Evolutionary conservation across 768 basidiomycete species (phyloP), one percentile per base, ranked within the genome.

Genomic region (Hebeloma cylindrosporum): DNA sequence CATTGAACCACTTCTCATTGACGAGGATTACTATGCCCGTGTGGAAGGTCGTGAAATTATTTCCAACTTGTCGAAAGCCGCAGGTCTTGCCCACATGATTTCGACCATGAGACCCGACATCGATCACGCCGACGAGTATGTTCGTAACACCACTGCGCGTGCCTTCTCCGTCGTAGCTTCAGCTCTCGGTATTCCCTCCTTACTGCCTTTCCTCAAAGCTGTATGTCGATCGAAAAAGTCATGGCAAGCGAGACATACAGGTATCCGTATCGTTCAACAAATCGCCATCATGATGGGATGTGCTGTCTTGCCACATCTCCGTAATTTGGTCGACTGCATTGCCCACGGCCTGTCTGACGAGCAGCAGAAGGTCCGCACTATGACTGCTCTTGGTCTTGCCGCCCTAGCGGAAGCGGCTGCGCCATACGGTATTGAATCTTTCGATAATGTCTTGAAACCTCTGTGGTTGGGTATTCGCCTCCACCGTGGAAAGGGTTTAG

Each of bases 201-300:
- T 98, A 18, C 85, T 99, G 3, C 96, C 96, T 39, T 99, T 99
- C 82, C 75, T 99, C 50, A 95, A 95, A 69, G 95, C 96, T 26
- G 94, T 99, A 45, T 98, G 96, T 70, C 85, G 93, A 35, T 94
- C 91, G 46, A 98, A 98, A 69, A 99, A 99, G 70, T 98, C 94
- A 7, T 99, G 96, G 96, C 96, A 99, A 67, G 96, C 96, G 7
- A 84, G 95, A 48, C 96, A 98, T 66, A 99, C 96, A 3, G 96
- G 96, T 68, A 98, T 99, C 59, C 93, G 96, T 58, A 98, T 99
- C 52, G 93, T 99, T 8, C 96, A 99, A 68, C 96, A 98, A 66
- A 98, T 99, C 39, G 95, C 96, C 14, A 95, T 97, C 60, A 97
- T 98, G 94, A 98, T 98, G 94, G 95, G 95, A 13, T 98, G 96